Evolutionary conservation across 805 yeast species (phyloP).

Genomic region (Danielozyma ontarioensis): DNA sequence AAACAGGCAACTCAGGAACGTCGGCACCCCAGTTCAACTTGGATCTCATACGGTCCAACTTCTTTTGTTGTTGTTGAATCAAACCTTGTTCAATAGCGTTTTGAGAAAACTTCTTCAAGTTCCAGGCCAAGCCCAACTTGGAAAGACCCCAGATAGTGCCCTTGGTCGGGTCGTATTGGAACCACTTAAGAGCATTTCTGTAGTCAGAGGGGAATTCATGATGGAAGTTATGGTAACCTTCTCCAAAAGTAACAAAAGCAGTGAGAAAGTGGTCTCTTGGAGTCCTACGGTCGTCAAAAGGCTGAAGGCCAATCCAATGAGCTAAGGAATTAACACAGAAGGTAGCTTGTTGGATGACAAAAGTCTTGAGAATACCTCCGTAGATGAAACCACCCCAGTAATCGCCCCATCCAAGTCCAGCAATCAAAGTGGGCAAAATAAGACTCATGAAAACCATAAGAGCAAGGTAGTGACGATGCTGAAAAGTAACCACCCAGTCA

Average conservation of each 20-base stretch:
- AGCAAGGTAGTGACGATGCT: constrained; percentile 70
- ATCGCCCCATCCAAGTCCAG: constrained; percentile 25
- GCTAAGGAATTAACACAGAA: constrained; percentile 84
- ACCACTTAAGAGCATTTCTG: constrained; percentile 84
- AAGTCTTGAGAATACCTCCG: constrained; percentile 68
- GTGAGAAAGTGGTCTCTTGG: constrained; percentile 81
- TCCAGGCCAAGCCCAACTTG: constrained; percentile 64
- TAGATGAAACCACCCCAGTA: constrained; percentile 70
- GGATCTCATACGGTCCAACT: constrained; percentile 57
- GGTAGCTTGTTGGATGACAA: constrained; percentile 76
- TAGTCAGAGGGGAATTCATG: constrained; percentile 88
- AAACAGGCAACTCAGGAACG: constrained; percentile 61
- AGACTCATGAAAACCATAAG: constrained; percentile 59
- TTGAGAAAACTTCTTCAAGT: constrained; percentile 71
- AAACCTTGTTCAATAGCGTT: constrained; percentile 80
- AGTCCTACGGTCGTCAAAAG: constrained; percentile 82
- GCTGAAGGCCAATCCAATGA: constrained; percentile 82
- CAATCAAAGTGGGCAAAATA: constrained; percentile 51
- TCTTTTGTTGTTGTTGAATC: constrained; percentile 79
- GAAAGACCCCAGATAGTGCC: constrained; percentile 53
- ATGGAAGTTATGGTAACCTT: constrained; percentile 87
- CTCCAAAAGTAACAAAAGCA: constrained; percentile 81
- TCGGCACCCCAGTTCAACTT: constrained; percentile 73
- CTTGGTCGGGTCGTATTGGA: constrained; percentile 84
- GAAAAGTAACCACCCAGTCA: constrained; percentile 76